Evolutionary conservation across 139 green algal species (phyloP).

Genomic region (Chlamydomonas schloesseri): DNA sequence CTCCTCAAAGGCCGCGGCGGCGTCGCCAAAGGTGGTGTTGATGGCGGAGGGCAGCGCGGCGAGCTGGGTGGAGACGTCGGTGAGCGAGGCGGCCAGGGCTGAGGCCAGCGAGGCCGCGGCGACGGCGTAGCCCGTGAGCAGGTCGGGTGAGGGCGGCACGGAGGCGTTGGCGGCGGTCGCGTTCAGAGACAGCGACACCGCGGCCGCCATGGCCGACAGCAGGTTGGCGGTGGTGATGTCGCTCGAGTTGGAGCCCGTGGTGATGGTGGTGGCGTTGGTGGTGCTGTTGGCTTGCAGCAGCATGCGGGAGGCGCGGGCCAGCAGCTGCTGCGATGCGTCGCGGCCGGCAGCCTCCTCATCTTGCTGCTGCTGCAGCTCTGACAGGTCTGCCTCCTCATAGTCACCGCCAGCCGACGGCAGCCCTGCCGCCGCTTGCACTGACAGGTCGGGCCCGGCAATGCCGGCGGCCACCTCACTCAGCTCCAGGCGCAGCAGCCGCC

Average conservation of each 20-base stretch:
- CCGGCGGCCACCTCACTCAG: no score
- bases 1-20: background rate
- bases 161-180: background rate
- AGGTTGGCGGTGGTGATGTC: background rate
- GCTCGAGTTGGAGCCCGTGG: no score
- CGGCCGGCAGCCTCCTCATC: no score
- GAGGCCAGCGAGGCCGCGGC: background rate
- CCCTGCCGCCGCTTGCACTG: no score
- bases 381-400: background rate
- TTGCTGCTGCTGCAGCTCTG: no score
- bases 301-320: no score
- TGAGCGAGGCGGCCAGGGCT: background rate
- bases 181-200: background rate
- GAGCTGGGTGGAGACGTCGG: background rate
- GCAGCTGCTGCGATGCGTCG: no score
- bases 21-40: background rate
- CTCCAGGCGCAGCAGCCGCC: no score
- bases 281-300: no score
- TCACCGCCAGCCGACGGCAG: no score
- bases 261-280: no score
- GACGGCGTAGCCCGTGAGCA: background rate
- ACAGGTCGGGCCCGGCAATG: no score
- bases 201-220: background rate
- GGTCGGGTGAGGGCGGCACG: background rate
- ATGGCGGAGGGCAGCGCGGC: background rate